phyloP scores from a whole-genome alignment of 768 basidiomycete genomes.

The Leccinum fibrillosum region DNA sequence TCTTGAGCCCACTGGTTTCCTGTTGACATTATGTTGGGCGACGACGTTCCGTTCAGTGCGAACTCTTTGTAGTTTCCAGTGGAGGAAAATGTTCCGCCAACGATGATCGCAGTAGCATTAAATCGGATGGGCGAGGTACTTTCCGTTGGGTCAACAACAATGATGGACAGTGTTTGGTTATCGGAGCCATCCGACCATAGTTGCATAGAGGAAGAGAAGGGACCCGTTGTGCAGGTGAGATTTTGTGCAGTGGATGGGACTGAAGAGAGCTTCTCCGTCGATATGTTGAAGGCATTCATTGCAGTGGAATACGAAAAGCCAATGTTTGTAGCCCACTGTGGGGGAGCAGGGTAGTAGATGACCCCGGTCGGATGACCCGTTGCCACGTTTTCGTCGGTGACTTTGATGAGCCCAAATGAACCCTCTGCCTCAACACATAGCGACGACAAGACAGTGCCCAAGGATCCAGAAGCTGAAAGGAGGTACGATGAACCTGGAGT shows the following conservation, averaged over 20 bases:
- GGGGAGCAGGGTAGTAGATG: conserved; percentile 15
- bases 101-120: conserved; percentile 9
- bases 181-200: conserved; percentile 8
- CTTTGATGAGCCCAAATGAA: conserved; percentile 9
- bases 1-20: conserved; percentile 16
- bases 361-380: not conserved
- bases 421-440: not conserved
- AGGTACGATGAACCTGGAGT: not conserved
- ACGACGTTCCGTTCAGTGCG: conserved; percentile 12
- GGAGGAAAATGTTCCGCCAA: conserved; percentile 8
- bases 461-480: not conserved
- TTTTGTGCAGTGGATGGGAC: conserved; percentile 10
- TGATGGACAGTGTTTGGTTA: conserved; percentile 10
- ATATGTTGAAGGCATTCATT: conserved; percentile 17
- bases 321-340: not conserved
- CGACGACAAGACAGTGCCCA: conserved; percentile 1
- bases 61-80: conserved; percentile 10
- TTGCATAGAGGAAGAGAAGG: not conserved
- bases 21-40: conserved; percentile 7
- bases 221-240: not conserved
- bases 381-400: not conserved
- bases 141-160: not conserved
- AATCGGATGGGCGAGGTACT: not conserved
- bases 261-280: conserved; percentile 10
- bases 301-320: not conserved